Conservation (phyloP, 805 yeast species). For the Ogataea corticis region DNA sequence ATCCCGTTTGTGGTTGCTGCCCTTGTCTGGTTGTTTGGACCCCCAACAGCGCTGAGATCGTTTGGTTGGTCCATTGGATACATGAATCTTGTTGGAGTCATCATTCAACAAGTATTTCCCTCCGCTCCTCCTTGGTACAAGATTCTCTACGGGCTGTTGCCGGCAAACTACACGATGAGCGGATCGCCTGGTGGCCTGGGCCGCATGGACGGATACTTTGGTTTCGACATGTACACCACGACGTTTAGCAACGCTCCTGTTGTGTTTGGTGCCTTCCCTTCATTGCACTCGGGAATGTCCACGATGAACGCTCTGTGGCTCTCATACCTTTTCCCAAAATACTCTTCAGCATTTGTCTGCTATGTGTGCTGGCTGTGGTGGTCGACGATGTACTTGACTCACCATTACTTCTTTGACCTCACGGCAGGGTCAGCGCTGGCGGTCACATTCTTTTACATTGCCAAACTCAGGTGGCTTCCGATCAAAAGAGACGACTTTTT, state of each 20-base stretch:
- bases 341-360: slow-evolving; percentile 58
- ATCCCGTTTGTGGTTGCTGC: slow-evolving; percentile 85
- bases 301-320: slow-evolving; percentile 88
- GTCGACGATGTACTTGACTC: slow-evolving; percentile 97
- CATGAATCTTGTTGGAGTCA: slow-evolving; percentile 84
- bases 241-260: slow-evolving; percentile 83
- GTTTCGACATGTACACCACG: slow-evolving; percentile 77
- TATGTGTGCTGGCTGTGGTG: slow-evolving; percentile 97
- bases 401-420: slow-evolving; percentile 89
- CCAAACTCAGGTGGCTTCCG: slow-evolving; percentile 69
- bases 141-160: slow-evolving; percentile 72
- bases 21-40: slow-evolving; percentile 79
- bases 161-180: slow-evolving; percentile 85
- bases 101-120: slow-evolving; percentile 78
- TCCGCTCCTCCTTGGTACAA: slow-evolving; percentile 98
- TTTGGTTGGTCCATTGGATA: slow-evolving; percentile 93
- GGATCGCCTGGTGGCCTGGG: slow-evolving; percentile 95
- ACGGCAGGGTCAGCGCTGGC: slow-evolving; percentile 86
- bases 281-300: slow-evolving; percentile 89
- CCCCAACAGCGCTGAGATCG: slow-evolving; percentile 80
- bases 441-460: slow-evolving; percentile 64
- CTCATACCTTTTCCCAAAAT: slow-evolving; percentile 74
- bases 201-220: slow-evolving; percentile 76
- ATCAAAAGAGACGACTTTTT: slow-evolving; percentile 48
- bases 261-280: slow-evolving; percentile 74